phyloP scores from a whole-genome alignment of 1,284 basidiomycete species.

The Malassezia equina region DNA sequence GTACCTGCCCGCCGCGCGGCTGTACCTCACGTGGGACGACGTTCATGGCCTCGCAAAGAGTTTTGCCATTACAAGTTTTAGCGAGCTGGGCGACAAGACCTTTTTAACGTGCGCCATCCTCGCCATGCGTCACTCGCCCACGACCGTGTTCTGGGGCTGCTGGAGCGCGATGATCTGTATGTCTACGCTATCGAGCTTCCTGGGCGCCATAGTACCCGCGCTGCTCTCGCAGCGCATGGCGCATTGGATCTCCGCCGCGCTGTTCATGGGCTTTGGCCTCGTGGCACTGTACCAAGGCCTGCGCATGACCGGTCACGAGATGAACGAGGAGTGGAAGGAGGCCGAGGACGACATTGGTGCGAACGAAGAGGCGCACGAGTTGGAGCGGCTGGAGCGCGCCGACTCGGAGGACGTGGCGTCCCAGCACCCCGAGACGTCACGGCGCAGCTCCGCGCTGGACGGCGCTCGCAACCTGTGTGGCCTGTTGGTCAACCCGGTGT shows the following conservation, averaged over 20 bases:
- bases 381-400: slow-evolving; percentile 28
- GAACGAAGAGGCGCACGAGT: slow-evolving; percentile 72
- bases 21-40: slow-evolving; percentile 7
- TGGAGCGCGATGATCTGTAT: slow-evolving; percentile 80
- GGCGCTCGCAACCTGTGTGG: slow-evolving; percentile 71
- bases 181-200: slow-evolving; percentile 49
- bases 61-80: slow-evolving; percentile 28
- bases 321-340: slow-evolving; percentile 65
- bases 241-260: slow-evolving; percentile 63
- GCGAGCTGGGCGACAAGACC: slow-evolving; percentile 76
- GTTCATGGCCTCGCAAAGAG: slow-evolving; percentile 7
- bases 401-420: not conserved
- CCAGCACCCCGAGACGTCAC: not conserved
- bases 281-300: slow-evolving; percentile 33
- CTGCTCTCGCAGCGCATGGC: slow-evolving; percentile 54
- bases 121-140: slow-evolving; percentile 80
- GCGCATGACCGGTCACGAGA: slow-evolving; percentile 39
- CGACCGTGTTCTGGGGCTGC: slow-evolving; percentile 78
- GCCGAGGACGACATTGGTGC: slow-evolving; percentile 58
- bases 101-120: slow-evolving; percentile 95
- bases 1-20: not conserved
- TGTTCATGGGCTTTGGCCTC: slow-evolving; percentile 41
- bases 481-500: slow-evolving; percentile 77
- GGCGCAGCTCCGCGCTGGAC: slow-evolving; percentile 50
- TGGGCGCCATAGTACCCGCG: slow-evolving; percentile 41